These are phyloP conservation scores for Heliosperma pusillum DNA, from an alignment of 148 eudicot species.

Conservation along the genomic window DNA sequence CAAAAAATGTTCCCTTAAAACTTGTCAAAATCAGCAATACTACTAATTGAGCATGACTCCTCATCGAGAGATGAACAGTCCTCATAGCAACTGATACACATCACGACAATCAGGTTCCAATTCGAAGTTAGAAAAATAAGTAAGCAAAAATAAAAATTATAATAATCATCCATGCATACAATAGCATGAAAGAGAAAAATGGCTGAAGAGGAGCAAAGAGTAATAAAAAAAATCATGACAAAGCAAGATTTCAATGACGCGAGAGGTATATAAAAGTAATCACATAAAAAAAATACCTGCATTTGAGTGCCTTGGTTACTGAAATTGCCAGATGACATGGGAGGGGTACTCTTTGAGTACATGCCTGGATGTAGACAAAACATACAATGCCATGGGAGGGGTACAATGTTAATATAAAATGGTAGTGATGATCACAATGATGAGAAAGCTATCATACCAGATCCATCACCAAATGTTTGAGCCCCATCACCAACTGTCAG, in stretches of 20 bases:
- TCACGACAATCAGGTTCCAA: not conserved
- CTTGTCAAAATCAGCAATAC: conserved; percentile 1
- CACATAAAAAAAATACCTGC: conserved; percentile 50
- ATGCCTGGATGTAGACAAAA: conserved; percentile 46
- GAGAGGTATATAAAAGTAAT: not conserved
- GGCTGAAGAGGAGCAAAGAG: not conserved
- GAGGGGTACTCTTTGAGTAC: conserved; percentile 79
- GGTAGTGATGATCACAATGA: conserved; percentile 4
- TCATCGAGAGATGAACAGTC: not conserved
- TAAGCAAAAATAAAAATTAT: too few species aligned
- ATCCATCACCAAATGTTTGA: conserved; percentile 58
- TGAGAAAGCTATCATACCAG: conserved; percentile 47
- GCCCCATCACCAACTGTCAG: conserved; percentile 52
- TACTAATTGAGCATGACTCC: not conserved
- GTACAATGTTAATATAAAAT: not conserved
- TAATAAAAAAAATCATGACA: not conserved
- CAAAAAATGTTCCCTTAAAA: not conserved
- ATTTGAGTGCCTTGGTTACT: conserved; percentile 68
- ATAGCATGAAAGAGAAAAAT: not conserved
- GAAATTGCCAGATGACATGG: conserved; percentile 53
- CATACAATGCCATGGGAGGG: conserved; percentile 6
- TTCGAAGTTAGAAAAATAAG: not conserved
- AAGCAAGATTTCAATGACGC: not conserved
- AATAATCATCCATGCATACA: not conserved
- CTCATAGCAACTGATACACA: not conserved